phyloP scores from a whole-genome alignment of 139 green algal species.

The Monoraphidium neglectum region DNA sequence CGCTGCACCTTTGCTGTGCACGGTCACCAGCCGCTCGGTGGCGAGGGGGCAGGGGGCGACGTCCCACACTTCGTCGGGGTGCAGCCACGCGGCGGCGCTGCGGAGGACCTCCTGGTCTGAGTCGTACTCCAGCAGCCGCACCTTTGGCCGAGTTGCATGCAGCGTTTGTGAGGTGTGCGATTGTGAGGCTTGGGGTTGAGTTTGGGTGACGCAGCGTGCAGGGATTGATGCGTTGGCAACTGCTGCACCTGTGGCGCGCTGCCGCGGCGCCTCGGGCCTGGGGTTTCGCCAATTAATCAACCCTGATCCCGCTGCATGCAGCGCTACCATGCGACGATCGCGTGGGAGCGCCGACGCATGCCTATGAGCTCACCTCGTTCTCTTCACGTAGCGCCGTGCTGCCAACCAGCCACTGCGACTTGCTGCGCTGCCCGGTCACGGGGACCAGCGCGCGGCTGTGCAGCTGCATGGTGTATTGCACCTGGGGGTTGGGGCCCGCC shows the following conservation, averaged over 20 bases:
- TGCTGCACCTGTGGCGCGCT: no score
- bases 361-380: constrained; percentile 63
- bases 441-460: constrained; percentile 53
- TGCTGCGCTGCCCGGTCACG: constrained; percentile 27
- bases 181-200: neutral
- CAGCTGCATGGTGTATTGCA: constrained; percentile 15
- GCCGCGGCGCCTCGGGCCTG: no score
- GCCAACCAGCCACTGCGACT: constrained; percentile 64
- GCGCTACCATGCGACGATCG: no score
- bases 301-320: no score
- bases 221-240: no score
- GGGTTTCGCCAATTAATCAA: no score
- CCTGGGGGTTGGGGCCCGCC: no score
- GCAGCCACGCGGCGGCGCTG: constrained; percentile 34
- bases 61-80: constrained; percentile 74
- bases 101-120: constrained; percentile 52
- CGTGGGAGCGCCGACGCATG: no score
- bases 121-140: constrained; percentile 74
- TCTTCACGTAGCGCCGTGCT: constrained; percentile 72
- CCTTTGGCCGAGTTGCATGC: constrained; percentile 39
- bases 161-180: no score
- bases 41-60: constrained; percentile 46
- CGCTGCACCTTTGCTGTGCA: constrained; percentile 61
- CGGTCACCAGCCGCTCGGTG: constrained; percentile 48
- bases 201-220: neutral